Percentiles rank a stretch among this genome's conserved stretches.
These are phyloP conservation scores for Arthrobotrys musiformis DNA, from an alignment of 2,329 filamentous ascomycete genomes.

Conservation along the genomic window DNA sequence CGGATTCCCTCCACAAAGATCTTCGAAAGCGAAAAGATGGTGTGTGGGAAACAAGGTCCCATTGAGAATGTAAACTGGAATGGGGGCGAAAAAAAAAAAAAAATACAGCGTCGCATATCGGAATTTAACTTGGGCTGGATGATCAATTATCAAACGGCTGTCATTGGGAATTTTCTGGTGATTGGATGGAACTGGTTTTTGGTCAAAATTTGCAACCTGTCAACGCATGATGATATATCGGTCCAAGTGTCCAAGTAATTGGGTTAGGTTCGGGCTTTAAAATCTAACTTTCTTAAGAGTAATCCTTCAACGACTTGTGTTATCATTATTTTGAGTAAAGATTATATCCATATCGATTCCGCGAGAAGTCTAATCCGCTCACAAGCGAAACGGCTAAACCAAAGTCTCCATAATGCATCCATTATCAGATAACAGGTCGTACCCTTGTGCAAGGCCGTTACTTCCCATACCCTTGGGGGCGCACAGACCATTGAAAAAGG, in stretches of 20 bases:
- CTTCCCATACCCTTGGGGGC: conserved; percentile 10
- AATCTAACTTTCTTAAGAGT: conserved; percentile 1
- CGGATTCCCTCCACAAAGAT: neutral
- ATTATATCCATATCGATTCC: neutral
- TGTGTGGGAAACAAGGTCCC: neutral
- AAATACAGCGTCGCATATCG: conserved; percentile 53
- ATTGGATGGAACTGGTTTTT: conserved; percentile 21
- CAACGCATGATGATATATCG: conserved; percentile 34
- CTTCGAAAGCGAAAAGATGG: conserved; percentile 4
- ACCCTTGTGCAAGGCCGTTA: conserved; percentile 15
- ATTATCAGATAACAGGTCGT: conserved; percentile 15
- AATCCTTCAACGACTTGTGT: no score
- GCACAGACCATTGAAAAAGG: conserved; percentile 48
- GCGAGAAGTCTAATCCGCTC: neutral
- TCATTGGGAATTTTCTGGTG: neutral
- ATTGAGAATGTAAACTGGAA: conserved; percentile 20
- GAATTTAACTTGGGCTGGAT: conserved; percentile 39
- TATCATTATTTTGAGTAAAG: no score
- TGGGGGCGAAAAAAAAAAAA: conserved; percentile 21
- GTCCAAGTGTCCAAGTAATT: no score
- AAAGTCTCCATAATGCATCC: no score
- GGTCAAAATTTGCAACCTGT: neutral
- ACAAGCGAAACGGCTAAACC: conserved; percentile 9
- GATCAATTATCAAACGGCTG: neutral
- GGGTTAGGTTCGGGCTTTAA: no score